phyloP scores from a whole-genome alignment of 129 eudicot genomes.

The Cynara cardunculus region DNA sequence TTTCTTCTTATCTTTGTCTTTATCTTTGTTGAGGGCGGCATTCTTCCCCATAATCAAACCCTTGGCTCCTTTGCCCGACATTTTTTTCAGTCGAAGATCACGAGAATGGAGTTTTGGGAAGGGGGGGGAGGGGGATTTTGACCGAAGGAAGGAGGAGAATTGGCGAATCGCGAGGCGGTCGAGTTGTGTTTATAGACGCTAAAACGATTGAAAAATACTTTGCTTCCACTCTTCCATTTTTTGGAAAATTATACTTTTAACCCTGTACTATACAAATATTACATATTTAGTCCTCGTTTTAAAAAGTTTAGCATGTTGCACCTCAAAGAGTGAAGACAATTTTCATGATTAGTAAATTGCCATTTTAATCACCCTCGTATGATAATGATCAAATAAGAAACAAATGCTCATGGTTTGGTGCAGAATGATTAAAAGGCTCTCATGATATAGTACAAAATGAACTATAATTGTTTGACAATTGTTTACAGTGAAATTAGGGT shows the following conservation, averaged over 20 bases:
- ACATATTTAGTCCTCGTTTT: not conserved
- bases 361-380: not conserved
- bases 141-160: slow-evolving; percentile 4
- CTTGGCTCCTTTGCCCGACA: slow-evolving; percentile 92
- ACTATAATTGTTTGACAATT: too few species aligned
- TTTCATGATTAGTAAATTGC: not conserved
- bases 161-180: slow-evolving; percentile 4
- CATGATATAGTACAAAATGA: too few species aligned
- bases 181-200: slow-evolving; percentile 19
- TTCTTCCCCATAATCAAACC: slow-evolving; percentile 66
- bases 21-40: slow-evolving; percentile 55
- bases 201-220: not conserved
- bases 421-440: too few species aligned
- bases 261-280: not conserved
- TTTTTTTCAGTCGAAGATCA: slow-evolving; percentile 14
- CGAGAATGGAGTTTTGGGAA: not conserved
- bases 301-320: not conserved
- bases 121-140: slow-evolving; percentile 15
- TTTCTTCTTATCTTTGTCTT: slow-evolving; percentile 79
- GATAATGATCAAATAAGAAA: not conserved
- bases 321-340: not conserved
- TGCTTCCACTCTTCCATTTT: not conserved
- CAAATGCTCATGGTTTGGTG: too few species aligned
- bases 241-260: not conserved
- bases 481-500: too few species aligned